These are phyloP conservation scores for Chlamydomonas urium DNA, from an alignment of 139 green algal species.

Conservation along the genomic window DNA sequence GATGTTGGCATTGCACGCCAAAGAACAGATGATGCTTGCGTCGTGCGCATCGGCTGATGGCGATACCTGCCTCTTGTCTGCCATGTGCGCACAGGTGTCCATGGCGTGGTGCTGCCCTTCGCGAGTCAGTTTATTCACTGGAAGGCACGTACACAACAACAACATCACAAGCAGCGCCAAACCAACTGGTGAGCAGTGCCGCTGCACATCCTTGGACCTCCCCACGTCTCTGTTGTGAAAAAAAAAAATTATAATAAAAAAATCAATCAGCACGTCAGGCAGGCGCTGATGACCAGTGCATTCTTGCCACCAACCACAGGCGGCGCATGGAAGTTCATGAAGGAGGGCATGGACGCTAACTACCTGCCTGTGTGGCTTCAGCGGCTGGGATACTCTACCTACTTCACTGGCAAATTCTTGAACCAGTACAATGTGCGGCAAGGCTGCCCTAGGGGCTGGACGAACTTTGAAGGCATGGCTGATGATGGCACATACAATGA, in stretches of 20 bases:
- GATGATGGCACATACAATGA: conserved; percentile 21
- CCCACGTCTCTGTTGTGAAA: too few species aligned
- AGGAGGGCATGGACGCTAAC: neutral
- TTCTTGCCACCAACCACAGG: conserved; percentile 11
- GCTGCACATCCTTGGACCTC: neutral
- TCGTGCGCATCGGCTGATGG: neutral
- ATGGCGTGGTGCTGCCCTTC: conserved; percentile 27
- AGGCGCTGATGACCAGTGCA: too few species aligned
- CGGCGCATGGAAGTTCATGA: conserved; percentile 16
- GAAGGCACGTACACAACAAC: conserved; percentile 20
- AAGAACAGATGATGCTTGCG: neutral
- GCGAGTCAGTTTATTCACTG: conserved; percentile 21
- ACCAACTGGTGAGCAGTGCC: conserved; percentile 8
- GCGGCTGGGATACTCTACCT: conserved; percentile 8
- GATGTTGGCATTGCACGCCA: neutral
- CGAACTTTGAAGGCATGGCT: conserved; percentile 13
- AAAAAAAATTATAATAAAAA: too few species aligned
- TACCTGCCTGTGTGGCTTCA: conserved; percentile 30
- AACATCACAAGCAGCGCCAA: conserved; percentile 22
- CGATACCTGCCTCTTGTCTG: too few species aligned
- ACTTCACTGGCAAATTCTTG: conserved; percentile 13
- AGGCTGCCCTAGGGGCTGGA: conserved; percentile 11
- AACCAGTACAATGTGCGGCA: neutral
- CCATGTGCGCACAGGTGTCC: too few species aligned
- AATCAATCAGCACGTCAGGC: too few species aligned